Conservation (phyloP, 2,329 filamentous ascomycete species). For the Waltergamsia citrina region DNA sequence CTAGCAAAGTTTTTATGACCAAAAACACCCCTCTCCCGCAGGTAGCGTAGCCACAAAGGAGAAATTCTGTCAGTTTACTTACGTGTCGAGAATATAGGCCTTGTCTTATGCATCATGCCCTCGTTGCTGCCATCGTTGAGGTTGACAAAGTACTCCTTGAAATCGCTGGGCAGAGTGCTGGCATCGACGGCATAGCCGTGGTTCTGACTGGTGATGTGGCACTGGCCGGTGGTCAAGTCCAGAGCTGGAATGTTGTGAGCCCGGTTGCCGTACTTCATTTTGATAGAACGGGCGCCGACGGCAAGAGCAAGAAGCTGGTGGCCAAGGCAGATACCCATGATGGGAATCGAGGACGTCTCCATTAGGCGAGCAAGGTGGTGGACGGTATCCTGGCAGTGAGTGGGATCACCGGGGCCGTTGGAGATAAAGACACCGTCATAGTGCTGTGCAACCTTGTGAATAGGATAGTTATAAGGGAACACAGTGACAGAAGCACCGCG, state of each 20-base stretch:
- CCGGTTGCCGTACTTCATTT: conserved; percentile 98
- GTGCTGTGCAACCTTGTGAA: conserved; percentile 96
- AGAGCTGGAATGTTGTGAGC: conserved; percentile 97
- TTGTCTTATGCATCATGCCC: conserved; percentile 91
- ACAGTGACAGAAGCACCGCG: conserved; percentile 88
- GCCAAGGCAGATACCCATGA: conserved; percentile 97
- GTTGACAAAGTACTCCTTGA: conserved; percentile 98
- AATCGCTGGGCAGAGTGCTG: conserved; percentile 70
- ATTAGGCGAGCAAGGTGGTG: conserved; percentile 88
- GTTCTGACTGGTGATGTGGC: conserved; percentile 98
- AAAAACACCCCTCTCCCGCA: too few species aligned
- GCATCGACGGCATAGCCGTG: conserved; percentile 95
- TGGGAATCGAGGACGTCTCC: conserved; percentile 79
- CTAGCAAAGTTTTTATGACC: too few species aligned
- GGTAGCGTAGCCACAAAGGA: too few species aligned
- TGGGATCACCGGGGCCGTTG: conserved; percentile 96
- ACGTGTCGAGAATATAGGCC: conserved; percentile 96
- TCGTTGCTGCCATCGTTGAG: conserved; percentile 97
- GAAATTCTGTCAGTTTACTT: too few species aligned
- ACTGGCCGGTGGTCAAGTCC: conserved; percentile 89
- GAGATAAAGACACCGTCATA: conserved; percentile 99
- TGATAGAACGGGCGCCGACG: conserved; percentile 80
- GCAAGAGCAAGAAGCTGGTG: conserved; percentile 93
- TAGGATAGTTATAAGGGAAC: conserved; percentile 94
- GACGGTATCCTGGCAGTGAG: conserved; percentile 88